phyloP scores from a whole-genome alignment of 768 basidiomycete genomes.

The Holtermanniella nyarrowii region DNA sequence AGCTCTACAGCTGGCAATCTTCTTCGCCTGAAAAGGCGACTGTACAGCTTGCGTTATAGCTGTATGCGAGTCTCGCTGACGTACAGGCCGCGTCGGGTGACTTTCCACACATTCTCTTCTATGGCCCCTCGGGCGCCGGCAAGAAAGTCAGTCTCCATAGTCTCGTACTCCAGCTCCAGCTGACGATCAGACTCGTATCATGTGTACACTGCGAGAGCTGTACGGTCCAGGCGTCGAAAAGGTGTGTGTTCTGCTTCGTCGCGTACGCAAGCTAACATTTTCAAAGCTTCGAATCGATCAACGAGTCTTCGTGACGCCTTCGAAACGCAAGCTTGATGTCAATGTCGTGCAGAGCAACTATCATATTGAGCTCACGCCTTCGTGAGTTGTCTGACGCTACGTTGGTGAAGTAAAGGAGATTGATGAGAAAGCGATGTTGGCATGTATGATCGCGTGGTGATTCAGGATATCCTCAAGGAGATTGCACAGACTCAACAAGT shows the following conservation, averaged over 20 bases:
- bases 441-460: conserved; percentile 85
- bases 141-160: conserved; percentile 54
- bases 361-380: conserved; percentile 95
- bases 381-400: conserved; percentile 47
- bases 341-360: conserved; percentile 97
- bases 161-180: not conserved
- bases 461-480: conserved; percentile 94
- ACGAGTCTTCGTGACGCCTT: conserved; percentile 85
- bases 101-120: conserved; percentile 96
- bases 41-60: conserved; percentile 1
- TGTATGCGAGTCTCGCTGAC: not conserved
- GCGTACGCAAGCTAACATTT: not conserved
- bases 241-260: conserved; percentile 44
- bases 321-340: conserved; percentile 85
- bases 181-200: conserved; percentile 60
- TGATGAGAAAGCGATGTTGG: conserved; percentile 76
- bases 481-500: conserved; percentile 99
- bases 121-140: conserved; percentile 91
- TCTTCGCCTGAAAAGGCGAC: not conserved
- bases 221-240: conserved; percentile 91
- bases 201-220: conserved; percentile 73
- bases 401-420: not conserved
- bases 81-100: conserved; percentile 72
- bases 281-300: conserved; percentile 94
- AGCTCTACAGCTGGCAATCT: not conserved